Conservation (phyloP, 345 rosid species). For the Populus deltoides region DNA sequence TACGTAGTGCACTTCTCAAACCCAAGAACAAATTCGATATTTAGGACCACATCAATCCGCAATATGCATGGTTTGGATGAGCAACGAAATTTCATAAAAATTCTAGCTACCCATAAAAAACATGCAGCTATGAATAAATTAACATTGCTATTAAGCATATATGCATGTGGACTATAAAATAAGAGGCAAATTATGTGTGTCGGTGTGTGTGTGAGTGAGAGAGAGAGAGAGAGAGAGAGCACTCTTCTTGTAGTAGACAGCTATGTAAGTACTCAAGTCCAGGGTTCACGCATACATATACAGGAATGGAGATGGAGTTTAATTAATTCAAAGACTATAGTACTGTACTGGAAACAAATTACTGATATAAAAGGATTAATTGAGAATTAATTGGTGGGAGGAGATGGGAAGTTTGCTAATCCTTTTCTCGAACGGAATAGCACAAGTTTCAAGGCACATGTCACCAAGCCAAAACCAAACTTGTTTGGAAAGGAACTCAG, state of each 20-base stretch:
- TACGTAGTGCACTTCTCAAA: not conserved
- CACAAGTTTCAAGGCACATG: not conserved
- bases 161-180: too few species aligned
- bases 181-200: too few species aligned
- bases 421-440: not conserved
- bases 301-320: too few species aligned
- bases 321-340: not conserved
- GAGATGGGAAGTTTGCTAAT: not conserved
- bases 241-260: too few species aligned
- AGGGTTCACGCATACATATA: too few species aligned
- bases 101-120: too few species aligned
- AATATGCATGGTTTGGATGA: not conserved
- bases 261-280: too few species aligned
- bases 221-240: too few species aligned
- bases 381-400: not conserved
- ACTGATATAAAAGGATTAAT: not conserved
- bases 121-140: too few species aligned
- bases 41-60: not conserved
- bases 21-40: not conserved
- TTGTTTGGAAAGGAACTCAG: not conserved
- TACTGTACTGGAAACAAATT: too few species aligned
- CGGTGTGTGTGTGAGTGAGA: too few species aligned
- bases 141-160: too few species aligned
- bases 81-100: not conserved
- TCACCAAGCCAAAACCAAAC: not conserved